Conservation (phyloP, 805 yeast genomes). For the Spathaspora arborariae region DNA sequence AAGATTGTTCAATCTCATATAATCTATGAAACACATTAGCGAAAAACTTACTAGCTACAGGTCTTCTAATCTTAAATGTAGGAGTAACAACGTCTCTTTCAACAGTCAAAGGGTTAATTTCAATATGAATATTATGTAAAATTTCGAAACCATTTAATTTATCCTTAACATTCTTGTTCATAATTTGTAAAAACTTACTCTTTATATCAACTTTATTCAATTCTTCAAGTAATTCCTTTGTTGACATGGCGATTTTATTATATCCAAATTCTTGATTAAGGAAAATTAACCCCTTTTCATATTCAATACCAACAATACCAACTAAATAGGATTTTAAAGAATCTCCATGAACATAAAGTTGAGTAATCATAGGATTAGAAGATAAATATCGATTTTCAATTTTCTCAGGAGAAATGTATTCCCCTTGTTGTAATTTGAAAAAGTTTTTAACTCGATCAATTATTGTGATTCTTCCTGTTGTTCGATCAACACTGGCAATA, state of each 20-base stretch:
- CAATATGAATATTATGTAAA: conserved; percentile 25
- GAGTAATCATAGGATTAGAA: conserved; percentile 43
- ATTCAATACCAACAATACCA: conserved; percentile 60
- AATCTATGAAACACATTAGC: conserved; percentile 9
- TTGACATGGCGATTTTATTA: conserved; percentile 9
- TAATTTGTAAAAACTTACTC: conserved; percentile 16
- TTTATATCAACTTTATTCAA: conserved; percentile 16
- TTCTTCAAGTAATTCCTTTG: conserved; percentile 10
- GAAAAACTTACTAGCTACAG: conserved; percentile 20
- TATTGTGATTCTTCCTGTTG: conserved; percentile 50
- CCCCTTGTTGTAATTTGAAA: conserved; percentile 50
- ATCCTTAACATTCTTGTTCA: conserved; percentile 19
- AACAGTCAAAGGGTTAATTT: conserved; percentile 37
- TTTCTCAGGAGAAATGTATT: conserved; percentile 67
- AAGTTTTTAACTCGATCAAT: conserved; percentile 74
- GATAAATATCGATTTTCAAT: conserved; percentile 60
- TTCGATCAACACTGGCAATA: conserved; percentile 48
- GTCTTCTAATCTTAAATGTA: conserved; percentile 47
- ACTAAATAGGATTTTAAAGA: conserved; percentile 51
- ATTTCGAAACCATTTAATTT: conserved; percentile 27
- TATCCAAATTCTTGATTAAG: conserved; percentile 15
- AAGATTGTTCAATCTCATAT: conserved; percentile 26
- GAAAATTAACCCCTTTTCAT: conserved; percentile 21
- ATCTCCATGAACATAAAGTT: conserved; percentile 60
- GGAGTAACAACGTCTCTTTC: conserved; percentile 64